Evolutionary conservation across 2,329 filamentous ascomycete species (phyloP).

Genomic region (Colletotrichum echinochloae): DNA sequence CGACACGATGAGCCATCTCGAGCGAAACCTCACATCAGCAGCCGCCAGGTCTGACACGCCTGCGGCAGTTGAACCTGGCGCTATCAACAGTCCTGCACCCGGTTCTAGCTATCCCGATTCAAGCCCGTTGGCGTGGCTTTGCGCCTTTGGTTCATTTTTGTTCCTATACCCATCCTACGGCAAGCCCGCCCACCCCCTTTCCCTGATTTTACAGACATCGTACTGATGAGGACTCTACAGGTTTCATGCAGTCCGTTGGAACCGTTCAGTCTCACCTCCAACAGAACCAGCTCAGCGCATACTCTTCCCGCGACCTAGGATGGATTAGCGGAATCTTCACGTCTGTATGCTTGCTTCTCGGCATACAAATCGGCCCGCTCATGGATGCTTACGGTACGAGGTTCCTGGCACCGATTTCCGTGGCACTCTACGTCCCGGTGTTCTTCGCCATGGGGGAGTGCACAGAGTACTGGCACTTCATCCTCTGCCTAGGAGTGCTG

Average conservation of each 20-base stretch:
- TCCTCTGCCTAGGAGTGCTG: conserved; percentile 57
- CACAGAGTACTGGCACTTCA: conserved; percentile 60
- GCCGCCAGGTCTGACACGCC: not conserved
- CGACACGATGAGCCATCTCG: not conserved
- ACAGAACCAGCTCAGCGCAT: conserved; percentile 56
- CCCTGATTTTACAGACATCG: not conserved
- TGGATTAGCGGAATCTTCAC: conserved; percentile 62
- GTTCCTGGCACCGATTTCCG: conserved; percentile 53
- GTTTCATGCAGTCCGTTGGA: conserved; percentile 62
- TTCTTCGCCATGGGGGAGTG: conserved; percentile 62
- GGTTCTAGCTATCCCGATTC: conserved; percentile 21
- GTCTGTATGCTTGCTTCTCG: conserved; percentile 58
- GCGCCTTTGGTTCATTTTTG: conserved; percentile 33
- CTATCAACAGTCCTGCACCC: not conserved
- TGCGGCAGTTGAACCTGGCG: not conserved
- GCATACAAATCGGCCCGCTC: conserved; percentile 61
- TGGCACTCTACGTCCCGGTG: conserved; percentile 51
- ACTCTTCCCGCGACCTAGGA: conserved; percentile 58
- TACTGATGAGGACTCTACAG: conserved; percentile 43
- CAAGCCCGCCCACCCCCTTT: not conserved
- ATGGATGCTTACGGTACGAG: conserved; percentile 61
- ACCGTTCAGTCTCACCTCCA: conserved; percentile 61
- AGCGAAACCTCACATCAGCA: not conserved
- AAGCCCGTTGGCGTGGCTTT: conserved; percentile 36
- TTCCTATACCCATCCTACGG: conserved; percentile 39